These are phyloP conservation scores for Pontederia paniculata DNA, from an alignment of 176 grass and related monocot species.

Conservation along the genomic window DNA sequence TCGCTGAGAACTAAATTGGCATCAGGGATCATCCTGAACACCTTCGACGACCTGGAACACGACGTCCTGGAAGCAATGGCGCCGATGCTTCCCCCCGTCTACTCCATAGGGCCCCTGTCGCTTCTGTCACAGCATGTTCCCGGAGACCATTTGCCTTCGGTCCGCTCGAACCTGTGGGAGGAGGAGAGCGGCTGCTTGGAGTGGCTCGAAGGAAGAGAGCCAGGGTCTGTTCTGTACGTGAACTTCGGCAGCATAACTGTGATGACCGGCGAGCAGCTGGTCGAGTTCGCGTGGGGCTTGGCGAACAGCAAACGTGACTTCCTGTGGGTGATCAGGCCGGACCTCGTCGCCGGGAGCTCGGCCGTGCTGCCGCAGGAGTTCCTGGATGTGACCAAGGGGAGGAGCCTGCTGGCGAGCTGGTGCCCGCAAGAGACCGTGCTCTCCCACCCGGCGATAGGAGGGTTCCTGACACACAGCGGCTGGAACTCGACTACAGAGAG, in stretches of 20 bases:
- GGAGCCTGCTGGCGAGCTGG: slow-evolving; percentile 7
- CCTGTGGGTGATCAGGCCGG: slow-evolving; percentile 12
- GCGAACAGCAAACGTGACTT: slow-evolving; percentile 7
- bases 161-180: slow-evolving; percentile 12
- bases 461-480: slow-evolving; percentile 14
- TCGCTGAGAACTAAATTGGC: not conserved
- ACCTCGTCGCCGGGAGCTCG: not conserved
- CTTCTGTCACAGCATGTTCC: not conserved
- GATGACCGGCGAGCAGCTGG: slow-evolving; percentile 15
- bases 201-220: slow-evolving; percentile 7
- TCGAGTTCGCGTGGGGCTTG: slow-evolving; percentile 21
- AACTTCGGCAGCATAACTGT: slow-evolving; percentile 17
- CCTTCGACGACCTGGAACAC: slow-evolving; percentile 5
- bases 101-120: not conserved
- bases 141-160: not conserved
- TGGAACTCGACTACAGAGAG: slow-evolving; percentile 17
- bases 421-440: slow-evolving; percentile 17
- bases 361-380: slow-evolving; percentile 10
- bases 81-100: slow-evolving; percentile 4
- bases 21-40: not conserved
- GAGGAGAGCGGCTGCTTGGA: slow-evolving; percentile 7
- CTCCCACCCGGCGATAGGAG: not conserved
- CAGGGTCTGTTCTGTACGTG: slow-evolving; percentile 6
- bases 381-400: not conserved
- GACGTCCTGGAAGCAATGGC: slow-evolving; percentile 5